Conservation (phyloP, 495 filamentous ascomycete species). For the Oleoguttula mirabilis region DNA sequence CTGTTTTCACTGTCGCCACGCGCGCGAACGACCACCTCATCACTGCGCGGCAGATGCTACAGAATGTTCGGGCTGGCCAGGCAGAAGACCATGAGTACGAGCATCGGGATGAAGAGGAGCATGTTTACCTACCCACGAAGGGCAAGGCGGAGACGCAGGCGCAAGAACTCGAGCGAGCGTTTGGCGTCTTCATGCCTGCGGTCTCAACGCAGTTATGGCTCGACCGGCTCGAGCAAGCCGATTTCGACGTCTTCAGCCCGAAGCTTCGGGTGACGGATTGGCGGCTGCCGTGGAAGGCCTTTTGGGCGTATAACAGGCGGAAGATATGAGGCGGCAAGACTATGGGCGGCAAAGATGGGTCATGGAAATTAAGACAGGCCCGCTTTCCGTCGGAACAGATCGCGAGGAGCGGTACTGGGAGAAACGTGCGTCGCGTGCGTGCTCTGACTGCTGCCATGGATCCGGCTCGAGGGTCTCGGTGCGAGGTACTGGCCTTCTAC, state of each 20-base stretch:
- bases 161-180: conserved; percentile 34
- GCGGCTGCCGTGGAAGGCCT: conserved; percentile 80
- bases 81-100: conserved; percentile 77
- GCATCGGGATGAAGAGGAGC: conserved; percentile 65
- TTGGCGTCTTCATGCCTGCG: conserved; percentile 68
- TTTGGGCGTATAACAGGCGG: conserved; percentile 51
- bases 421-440: too few relatives aligned
- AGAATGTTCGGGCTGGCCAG: conserved; percentile 56
- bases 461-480: too few relatives aligned
- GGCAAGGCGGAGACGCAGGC: conserved; percentile 18
- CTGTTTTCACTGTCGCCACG: conserved; percentile 83
- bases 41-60: conserved; percentile 83
- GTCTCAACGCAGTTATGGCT: conserved; percentile 71
- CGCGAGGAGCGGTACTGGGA: too few relatives aligned
- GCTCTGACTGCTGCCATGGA: too few relatives aligned
- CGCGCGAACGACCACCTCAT: conserved; percentile 90
- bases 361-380: too few relatives aligned
- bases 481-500: too few relatives aligned
- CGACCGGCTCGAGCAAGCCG: conserved; percentile 55
- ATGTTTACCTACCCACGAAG: conserved; percentile 38
- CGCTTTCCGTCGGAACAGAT: too few relatives aligned
- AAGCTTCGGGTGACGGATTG: conserved; percentile 60
- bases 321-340: conserved; percentile 40
- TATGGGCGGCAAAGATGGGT: too few relatives aligned
- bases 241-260: conserved; percentile 71